Conservation (phyloP, 805 yeast species). For the Jamesozyma hellenica region DNA sequence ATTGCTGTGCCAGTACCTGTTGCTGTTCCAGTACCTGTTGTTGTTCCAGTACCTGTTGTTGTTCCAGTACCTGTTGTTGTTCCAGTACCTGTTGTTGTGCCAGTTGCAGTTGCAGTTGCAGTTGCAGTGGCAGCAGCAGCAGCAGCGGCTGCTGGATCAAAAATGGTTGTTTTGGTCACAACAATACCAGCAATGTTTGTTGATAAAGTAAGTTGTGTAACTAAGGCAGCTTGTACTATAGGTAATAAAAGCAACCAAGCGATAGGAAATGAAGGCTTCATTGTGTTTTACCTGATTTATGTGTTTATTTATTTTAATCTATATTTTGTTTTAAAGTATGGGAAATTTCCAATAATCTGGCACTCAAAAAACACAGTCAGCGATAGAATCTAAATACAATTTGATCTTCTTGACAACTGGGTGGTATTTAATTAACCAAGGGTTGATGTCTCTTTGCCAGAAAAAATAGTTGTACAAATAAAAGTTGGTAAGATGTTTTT, state of each 20-base stretch:
- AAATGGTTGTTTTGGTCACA: constrained; percentile 22
- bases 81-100: constrained; percentile 6
- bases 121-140: constrained; percentile 20
- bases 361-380: no score
- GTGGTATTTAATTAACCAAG: no score
- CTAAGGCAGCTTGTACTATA: constrained; percentile 15
- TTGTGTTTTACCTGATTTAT: neutral
- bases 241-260: constrained; percentile 8
- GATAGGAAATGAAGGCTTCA: neutral
- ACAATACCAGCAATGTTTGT: constrained; percentile 27
- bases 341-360: no score
- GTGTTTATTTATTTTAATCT: no score
- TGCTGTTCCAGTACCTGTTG: constrained; percentile 22
- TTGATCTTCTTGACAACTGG: no score
- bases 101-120: constrained; percentile 9
- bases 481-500: no score
- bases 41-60: constrained; percentile 16
- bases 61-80: constrained; percentile 22
- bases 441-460: no score
- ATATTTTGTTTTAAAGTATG: no score
- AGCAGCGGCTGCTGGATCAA: constrained; percentile 21
- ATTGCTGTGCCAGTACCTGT: constrained; percentile 15
- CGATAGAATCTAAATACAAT: no score
- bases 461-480: no score
- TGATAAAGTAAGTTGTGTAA: constrained; percentile 14